phyloP scores from a whole-genome alignment of 768 basidiomycete genomes.

The Melanogaster broomeanus region DNA sequence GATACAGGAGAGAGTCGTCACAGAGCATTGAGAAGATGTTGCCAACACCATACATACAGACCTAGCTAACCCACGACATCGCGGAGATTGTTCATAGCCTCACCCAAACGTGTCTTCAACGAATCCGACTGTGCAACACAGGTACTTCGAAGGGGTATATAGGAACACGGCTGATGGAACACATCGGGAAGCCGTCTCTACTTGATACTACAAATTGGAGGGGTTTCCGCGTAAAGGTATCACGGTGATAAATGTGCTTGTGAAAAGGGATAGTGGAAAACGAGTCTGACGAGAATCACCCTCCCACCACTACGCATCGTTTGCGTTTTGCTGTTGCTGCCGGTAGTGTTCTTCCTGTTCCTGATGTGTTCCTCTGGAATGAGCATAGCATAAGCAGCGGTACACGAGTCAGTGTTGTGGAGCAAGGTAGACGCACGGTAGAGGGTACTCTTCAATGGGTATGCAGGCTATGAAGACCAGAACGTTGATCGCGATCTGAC shows the following conservation, averaged over 20 bases:
- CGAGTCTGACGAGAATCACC: constrained; percentile 14
- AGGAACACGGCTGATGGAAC: constrained; percentile 21
- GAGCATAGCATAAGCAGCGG: constrained; percentile 14
- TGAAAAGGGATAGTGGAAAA: constrained; percentile 2
- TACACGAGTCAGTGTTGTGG: constrained; percentile 9
- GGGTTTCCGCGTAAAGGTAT: constrained; percentile 24
- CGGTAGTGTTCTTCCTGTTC: constrained; percentile 62
- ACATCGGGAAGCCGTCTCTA: constrained; percentile 19
- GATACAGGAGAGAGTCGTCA: constrained; percentile 68
- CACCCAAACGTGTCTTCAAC: neutral
- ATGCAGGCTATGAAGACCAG: constrained; percentile 67
- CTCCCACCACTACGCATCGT: constrained; percentile 11
- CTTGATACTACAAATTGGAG: constrained; percentile 25
- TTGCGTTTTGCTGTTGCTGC: constrained; percentile 35
- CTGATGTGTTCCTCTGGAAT: constrained; percentile 56
- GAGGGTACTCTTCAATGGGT: constrained; percentile 72
- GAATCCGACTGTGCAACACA: neutral
- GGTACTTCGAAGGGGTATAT: constrained; percentile 13
- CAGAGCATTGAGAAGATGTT: constrained; percentile 14
- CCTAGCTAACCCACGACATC: constrained; percentile 1
- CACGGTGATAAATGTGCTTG: constrained; percentile 7
- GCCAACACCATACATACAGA: neutral
- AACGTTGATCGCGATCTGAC: constrained; percentile 68
- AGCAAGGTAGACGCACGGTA: constrained; percentile 41
- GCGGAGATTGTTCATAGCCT: neutral